phyloP scores from a whole-genome alignment of 768 basidiomycete species.

The Termitomyces sp. region DNA sequence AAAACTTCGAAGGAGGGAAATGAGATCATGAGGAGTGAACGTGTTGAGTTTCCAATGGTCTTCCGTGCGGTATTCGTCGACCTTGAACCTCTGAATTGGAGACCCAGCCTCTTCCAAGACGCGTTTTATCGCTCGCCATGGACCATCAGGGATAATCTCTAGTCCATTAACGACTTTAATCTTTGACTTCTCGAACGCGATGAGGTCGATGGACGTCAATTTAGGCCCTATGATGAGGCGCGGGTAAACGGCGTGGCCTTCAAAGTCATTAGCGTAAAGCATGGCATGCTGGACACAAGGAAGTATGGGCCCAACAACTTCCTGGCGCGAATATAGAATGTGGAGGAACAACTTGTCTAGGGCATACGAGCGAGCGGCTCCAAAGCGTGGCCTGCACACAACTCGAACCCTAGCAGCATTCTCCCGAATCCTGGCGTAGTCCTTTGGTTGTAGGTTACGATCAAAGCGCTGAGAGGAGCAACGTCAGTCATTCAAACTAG shows the following conservation, averaged over 20 bases:
- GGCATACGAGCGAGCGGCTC: neutral
- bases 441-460: neutral
- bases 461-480: neutral
- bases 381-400: neutral
- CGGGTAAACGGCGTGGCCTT: slow-evolving; percentile 6
- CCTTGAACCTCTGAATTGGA: neutral
- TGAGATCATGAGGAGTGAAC: slow-evolving; percentile 1
- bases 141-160: neutral
- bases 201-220: slow-evolving; percentile 1
- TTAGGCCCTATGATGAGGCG: slow-evolving; percentile 5
- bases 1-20: neutral
- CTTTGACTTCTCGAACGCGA: slow-evolving; percentile 1
- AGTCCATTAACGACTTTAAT: neutral
- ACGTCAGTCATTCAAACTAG: neutral
- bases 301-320: slow-evolving; percentile 1
- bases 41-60: slow-evolving; percentile 5
- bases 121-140: slow-evolving; percentile 1
- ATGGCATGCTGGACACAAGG: slow-evolving; percentile 1
- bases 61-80: slow-evolving; percentile 3
- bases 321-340: slow-evolving; percentile 5
- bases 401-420: slow-evolving; percentile 4
- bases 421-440: neutral
- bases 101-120: neutral
- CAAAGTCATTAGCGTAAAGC: slow-evolving; percentile 1
- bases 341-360: slow-evolving; percentile 3